Conservation (phyloP, 495 filamentous ascomycete species). For the Penicillium cataractarum region DNA sequence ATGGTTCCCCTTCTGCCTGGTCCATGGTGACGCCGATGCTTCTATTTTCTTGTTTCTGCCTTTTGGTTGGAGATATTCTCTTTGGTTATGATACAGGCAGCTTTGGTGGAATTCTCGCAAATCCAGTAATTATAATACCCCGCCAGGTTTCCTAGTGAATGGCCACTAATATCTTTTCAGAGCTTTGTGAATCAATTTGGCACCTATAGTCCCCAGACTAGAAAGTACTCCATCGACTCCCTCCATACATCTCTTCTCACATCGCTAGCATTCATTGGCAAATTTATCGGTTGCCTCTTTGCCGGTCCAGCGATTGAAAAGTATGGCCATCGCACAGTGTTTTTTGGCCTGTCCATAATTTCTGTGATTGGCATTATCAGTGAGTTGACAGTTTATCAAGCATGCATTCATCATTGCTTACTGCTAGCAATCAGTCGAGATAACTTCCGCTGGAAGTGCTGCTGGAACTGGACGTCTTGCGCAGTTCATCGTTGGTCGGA, state of each 20-base stretch:
- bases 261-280: constrained; percentile 17
- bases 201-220: background rate
- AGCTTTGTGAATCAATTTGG: background rate
- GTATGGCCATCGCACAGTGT: constrained; percentile 11
- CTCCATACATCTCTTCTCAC: constrained; percentile 4
- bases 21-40: constrained; percentile 8
- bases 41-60: constrained; percentile 8
- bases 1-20: background rate
- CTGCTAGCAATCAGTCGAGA: no score
- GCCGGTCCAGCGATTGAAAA: constrained; percentile 13
- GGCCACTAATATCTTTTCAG: background rate
- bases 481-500: no score
- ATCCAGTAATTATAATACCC: background rate
- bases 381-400: no score
- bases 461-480: no score
- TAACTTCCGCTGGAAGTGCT: no score
- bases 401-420: no score
- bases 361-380: background rate
- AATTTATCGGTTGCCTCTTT: constrained; percentile 7
- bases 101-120: constrained; percentile 12
- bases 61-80: constrained; percentile 14
- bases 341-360: constrained; percentile 9
- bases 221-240: constrained; percentile 10
- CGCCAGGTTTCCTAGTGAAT: background rate
- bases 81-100: constrained; percentile 4